Evolutionary conservation across 768 basidiomycete genomes (phyloP).

Genomic region (Leccinum fibrillosum): DNA sequence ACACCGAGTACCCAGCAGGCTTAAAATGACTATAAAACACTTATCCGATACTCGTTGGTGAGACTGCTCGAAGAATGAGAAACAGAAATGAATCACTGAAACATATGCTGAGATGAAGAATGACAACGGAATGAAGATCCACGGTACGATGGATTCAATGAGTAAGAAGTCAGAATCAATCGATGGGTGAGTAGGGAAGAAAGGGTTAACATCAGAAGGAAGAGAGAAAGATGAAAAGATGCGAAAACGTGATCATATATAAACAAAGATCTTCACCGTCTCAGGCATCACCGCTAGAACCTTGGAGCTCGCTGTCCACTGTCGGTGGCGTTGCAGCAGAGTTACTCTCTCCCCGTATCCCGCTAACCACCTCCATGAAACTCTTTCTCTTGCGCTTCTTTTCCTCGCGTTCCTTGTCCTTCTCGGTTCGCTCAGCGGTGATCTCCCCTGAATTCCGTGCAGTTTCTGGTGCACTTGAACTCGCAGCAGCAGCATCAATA

Average conservation of each 20-base stretch:
- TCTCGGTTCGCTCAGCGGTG: slow-evolving; percentile 44
- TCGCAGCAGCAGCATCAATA: slow-evolving; percentile 16
- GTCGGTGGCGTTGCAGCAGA: slow-evolving; percentile 35
- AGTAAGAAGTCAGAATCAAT: slow-evolving; percentile 12
- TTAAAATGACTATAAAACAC: slow-evolving; percentile 20
- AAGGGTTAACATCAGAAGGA: neutral
- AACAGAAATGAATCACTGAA: slow-evolving; percentile 3
- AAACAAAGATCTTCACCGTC: neutral
- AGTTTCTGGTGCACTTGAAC: slow-evolving; percentile 39
- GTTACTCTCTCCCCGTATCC: slow-evolving; percentile 24
- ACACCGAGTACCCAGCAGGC: slow-evolving; percentile 7
- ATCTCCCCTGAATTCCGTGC: slow-evolving; percentile 48
- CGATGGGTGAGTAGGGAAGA: neutral
- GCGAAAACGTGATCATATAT: slow-evolving; percentile 9
- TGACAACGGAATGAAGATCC: slow-evolving; percentile 14
- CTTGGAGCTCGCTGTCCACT: slow-evolving; percentile 15
- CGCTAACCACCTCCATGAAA: slow-evolving; percentile 39
- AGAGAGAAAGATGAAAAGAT: slow-evolving; percentile 3
- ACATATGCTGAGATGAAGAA: slow-evolving; percentile 13
- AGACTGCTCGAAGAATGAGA: slow-evolving; percentile 1
- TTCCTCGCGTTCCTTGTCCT: slow-evolving; percentile 52
- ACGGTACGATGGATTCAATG: slow-evolving; percentile 10
- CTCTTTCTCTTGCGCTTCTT: slow-evolving; percentile 65
- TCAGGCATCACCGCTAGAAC: slow-evolving; percentile 11
- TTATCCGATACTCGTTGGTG: slow-evolving; percentile 10